Evolutionary conservation across 1,284 basidiomycete species (phyloP), one percentile per base, ranked within the genome.

Genomic region (Naganishia albida): DNA sequence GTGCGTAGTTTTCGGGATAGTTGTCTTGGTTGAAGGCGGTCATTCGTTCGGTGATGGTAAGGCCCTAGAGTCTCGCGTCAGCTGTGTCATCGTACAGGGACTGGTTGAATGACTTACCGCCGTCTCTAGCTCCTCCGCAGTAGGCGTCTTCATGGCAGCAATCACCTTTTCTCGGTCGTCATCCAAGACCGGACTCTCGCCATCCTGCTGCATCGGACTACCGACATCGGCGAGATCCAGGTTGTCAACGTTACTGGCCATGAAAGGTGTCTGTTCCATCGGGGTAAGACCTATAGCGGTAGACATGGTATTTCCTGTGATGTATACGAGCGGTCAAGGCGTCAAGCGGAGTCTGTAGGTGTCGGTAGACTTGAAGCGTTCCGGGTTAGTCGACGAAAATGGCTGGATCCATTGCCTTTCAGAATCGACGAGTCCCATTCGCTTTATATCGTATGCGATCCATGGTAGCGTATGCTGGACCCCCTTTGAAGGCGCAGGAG

Each of bases 1-100:
- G 57, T 26, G 57, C 57, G 46, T 60, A 60, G 46, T 49, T 49
- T 40, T 60, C 57, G 6, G 57, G 57, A 34, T 60, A 60, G 23
- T 50, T 20, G 20, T 48, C 57, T 49, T 49, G 46, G 38, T 60
- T 60, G 46, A 60, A 60, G 46, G 46, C 57, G 12, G 57, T 60
- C 34, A 60, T 60, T 20, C 46, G 30, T 42, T 60, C 57, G 25
- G 57, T 60, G 23, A 40, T 48, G 1, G 34, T 46, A 25, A 39
- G 23, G 23, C 57, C 57, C 57, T 60, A 34, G 6, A 34, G 10
- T 34, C 6, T 34, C 34, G 34, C 4, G 34, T 34, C 34, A 34
- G 34, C 10, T 10, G 34, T 34, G 6, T 34, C 10, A 34, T 34
- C 4, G 34, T 34, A 34, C 34, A 10, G 10, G 4, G 34, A 6